Evolutionary conservation across 768 basidiomycete genomes (phyloP), one percentile per base, ranked within the genome.

Genomic region (Harrya chromipes): DNA sequence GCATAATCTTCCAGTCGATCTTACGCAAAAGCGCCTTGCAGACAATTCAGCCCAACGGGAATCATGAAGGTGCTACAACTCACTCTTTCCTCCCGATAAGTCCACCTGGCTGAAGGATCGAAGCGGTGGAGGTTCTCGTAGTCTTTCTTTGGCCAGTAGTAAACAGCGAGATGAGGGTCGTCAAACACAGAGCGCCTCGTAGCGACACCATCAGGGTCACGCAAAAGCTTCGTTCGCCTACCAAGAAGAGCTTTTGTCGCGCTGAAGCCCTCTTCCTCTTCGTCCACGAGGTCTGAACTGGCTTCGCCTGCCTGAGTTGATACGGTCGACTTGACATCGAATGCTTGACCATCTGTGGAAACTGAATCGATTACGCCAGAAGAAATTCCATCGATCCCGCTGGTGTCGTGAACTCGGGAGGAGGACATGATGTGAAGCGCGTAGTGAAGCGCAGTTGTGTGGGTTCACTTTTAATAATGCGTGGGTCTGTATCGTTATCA

Each of bases 1-100:
- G 47, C 77, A 84, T 78, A 35, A 85, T 75, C 52, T 74, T 82
- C 76, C 78, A 82, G 56, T 85, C 82, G 26, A 82, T 72, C 55
- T 80, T 82, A 38, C 81, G 69, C 21, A 81, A 59, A 10, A 82
- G 60, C 11, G 68, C 70, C 77, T 81, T 14, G 46, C 29, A 26
- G 14, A 47, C 26, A 11, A 34, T 5, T 51, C 29, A 52, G 13
- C 12, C n/a, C n/a, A 29, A 26, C 9, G 19, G 43, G 45, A 31
- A 40, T 9, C 14, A 12, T 8, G 20, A 27, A 19, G 20, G 13
- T 16, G 38, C 14, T 31, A 31, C 6, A 21, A 58, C 68, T 46
- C 26, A 73, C 75, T 60, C 62, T 70, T 58, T 85, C 80, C 59
- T 84, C 82, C 35, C 73, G 62, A 48, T 72, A 71, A 4, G 82